Percentiles rank a stretch among this genome's conserved stretches.
These are phyloP conservation scores for Penicillium angulare DNA, from an alignment of 495 filamentous ascomycete species.

Conservation along the genomic window DNA sequence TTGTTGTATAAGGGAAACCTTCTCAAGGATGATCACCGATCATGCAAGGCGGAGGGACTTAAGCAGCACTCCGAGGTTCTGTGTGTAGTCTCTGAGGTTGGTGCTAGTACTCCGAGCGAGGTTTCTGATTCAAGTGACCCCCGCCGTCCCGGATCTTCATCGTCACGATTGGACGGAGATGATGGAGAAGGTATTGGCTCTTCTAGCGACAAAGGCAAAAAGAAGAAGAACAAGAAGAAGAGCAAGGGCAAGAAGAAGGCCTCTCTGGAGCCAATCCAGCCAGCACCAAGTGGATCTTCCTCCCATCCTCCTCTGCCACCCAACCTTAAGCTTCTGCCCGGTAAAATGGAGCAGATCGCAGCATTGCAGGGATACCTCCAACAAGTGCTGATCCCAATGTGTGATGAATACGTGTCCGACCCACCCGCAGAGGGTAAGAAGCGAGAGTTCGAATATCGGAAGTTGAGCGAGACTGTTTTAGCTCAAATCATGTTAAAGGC, in stretches of 20 bases:
- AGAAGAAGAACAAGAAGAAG: constrained; percentile 37
- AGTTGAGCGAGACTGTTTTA: constrained; percentile 79
- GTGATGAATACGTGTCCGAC: constrained; percentile 57
- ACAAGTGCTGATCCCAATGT: constrained; percentile 63
- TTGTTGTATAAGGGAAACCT: constrained; percentile 81
- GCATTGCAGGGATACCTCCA: constrained; percentile 65
- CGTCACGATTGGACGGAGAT: constrained; percentile 26
- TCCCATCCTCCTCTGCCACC: constrained; percentile 35
- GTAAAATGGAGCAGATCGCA: constrained; percentile 69
- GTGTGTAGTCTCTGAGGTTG: constrained; percentile 57
- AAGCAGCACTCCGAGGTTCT: constrained; percentile 78
- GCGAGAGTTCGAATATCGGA: constrained; percentile 74
- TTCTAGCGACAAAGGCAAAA: constrained; percentile 32
- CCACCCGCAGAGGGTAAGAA: constrained; percentile 72
- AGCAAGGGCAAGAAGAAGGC: constrained; percentile 42
- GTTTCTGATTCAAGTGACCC: constrained; percentile 35
- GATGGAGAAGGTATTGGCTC: constrained; percentile 23
- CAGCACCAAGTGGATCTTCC: constrained; percentile 21
- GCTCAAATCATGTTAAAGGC: constrained; percentile 80
- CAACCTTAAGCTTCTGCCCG: constrained; percentile 30
- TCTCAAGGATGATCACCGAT: constrained; percentile 62
- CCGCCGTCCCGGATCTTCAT: constrained; percentile 14
- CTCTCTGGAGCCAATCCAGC: constrained; percentile 12
- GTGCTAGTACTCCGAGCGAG: constrained; percentile 51
- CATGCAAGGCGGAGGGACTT: constrained; percentile 70